Percentiles rank a stretch among this genome's conserved stretches.
Conservation (phyloP, 352 stramenopile genomes). For the Phytopythium montanum region DNA sequence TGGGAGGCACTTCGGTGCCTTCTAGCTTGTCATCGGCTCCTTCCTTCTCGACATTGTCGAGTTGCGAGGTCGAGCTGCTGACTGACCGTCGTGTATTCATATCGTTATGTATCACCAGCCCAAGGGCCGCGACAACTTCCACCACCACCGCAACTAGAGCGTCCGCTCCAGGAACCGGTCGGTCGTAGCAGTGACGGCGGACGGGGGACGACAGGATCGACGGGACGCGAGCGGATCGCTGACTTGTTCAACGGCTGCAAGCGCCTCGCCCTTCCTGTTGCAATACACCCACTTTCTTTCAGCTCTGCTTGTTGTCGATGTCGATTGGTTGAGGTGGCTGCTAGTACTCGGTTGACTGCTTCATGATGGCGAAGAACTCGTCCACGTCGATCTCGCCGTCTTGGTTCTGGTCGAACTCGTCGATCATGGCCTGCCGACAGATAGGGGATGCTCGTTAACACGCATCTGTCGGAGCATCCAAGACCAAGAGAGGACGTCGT, state of each 20-base stretch:
- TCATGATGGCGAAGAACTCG: slow-evolving; percentile 91
- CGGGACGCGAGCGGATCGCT: slow-evolving; percentile 2
- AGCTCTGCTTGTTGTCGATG: neutral
- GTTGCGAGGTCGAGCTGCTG: slow-evolving; percentile 35
- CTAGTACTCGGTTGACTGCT: slow-evolving; percentile 77
- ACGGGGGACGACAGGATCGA: slow-evolving; percentile 14
- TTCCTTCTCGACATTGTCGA: slow-evolving; percentile 14
- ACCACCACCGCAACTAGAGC: slow-evolving; percentile 80
- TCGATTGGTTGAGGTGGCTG: neutral
- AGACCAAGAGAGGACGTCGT: neutral
- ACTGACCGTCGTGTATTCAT: neutral
- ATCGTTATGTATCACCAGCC: slow-evolving; percentile 5
- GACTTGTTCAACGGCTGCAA: neutral
- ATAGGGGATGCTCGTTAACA: neutral
- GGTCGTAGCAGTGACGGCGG: slow-evolving; percentile 15
- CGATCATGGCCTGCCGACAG: slow-evolving; percentile 86
- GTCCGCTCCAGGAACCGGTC: slow-evolving; percentile 9
- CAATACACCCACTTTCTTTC: slow-evolving; percentile 12
- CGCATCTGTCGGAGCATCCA: neutral
- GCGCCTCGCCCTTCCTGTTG: slow-evolving; percentile 22
- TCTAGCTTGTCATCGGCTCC: slow-evolving; percentile 41
- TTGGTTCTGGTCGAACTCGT: slow-evolving; percentile 94
- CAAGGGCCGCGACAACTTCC: slow-evolving; percentile 52
- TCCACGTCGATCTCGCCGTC: slow-evolving; percentile 89
- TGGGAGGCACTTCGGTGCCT: neutral